A percentile compares a stretch with the other conserved stretches of the same genome.
These are phyloP conservation scores for Sphaerostilbella broomeana DNA, from an alignment of 2,329 filamentous ascomycete genomes.

Conservation along the genomic window DNA sequence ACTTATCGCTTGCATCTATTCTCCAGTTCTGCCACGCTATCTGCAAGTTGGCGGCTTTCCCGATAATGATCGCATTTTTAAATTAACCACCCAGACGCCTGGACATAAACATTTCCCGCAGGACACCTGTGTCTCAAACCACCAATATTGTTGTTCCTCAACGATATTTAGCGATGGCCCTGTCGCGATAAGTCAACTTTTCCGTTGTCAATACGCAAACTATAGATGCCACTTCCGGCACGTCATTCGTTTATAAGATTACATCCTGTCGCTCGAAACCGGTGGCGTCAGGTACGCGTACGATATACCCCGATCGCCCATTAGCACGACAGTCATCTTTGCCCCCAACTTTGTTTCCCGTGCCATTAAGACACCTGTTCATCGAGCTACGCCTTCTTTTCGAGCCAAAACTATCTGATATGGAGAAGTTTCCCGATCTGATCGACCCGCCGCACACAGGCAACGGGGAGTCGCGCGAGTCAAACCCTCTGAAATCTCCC, in stretches of 20 bases:
- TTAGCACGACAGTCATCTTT: neutral
- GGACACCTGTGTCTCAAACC: too few species aligned
- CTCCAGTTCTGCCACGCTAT: too few species aligned
- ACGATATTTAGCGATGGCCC: neutral
- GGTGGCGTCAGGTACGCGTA: neutral
- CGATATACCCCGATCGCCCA: neutral
- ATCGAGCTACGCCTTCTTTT: neutral
- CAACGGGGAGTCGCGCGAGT: slow-evolving; percentile 22
- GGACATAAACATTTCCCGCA: too few species aligned
- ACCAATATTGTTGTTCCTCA: neutral
- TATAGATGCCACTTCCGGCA: neutral
- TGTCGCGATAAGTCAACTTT: neutral
- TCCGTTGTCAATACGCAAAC: neutral
- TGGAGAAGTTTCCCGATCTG: slow-evolving; percentile 54
- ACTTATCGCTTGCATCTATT: too few species aligned
- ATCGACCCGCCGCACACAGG: slow-evolving; percentile 36
- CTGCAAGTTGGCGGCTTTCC: too few species aligned
- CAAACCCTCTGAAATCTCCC: slow-evolving; percentile 23
- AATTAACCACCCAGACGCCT: too few species aligned
- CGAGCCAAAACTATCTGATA: slow-evolving; percentile 16
- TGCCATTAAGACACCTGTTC: too few species aligned
- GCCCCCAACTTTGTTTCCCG: too few species aligned
- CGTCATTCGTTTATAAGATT: neutral
- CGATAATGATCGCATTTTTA: too few species aligned
- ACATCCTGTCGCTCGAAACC: neutral